A percentile compares a stretch with the other conserved stretches of the same genome.
Conservation (phyloP, 2,329 filamentous ascomycete genomes). For the Ceratocystis smalleyi region DNA sequence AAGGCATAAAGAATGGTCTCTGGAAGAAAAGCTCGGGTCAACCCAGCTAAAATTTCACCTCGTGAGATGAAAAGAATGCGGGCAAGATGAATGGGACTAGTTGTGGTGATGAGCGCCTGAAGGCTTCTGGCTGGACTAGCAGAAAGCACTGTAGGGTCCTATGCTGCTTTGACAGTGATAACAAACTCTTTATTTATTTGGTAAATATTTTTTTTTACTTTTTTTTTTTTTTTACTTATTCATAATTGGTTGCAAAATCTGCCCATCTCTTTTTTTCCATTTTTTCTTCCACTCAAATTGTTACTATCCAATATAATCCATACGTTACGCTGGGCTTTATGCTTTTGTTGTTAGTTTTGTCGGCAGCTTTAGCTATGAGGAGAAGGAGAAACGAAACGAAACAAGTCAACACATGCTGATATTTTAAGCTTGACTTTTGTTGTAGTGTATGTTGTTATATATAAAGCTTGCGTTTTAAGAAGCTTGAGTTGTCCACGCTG, state of each 20-base stretch:
- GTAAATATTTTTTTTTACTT: not conserved
- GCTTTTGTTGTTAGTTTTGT: not conserved
- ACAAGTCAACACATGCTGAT: not conserved
- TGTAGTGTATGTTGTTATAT: too few species aligned
- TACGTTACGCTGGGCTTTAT: not conserved
- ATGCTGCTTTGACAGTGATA: not conserved
- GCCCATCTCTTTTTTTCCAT: not conserved
- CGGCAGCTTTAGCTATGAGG: not conserved
- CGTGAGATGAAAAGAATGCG: too few species aligned
- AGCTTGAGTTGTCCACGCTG: too few species aligned
- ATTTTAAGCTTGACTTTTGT: too few species aligned
- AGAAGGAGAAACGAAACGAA: not conserved
- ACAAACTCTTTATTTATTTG: not conserved
- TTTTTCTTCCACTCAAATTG: not conserved
- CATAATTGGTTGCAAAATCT: not conserved
- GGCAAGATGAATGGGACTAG: too few species aligned
- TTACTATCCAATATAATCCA: not conserved
- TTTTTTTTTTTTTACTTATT: not conserved
- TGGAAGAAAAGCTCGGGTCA: not conserved
- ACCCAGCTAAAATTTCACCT: too few species aligned
- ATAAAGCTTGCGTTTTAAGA: too few species aligned
- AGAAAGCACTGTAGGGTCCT: not conserved
- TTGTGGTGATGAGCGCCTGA: not conserved
- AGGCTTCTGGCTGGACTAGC: not conserved
- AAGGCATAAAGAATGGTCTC: slow-evolving; percentile 1